Base-by-base conservation (phyloP, 1,284 basidiomycete genomes). In the Boletus semigastroideus region DNA sequence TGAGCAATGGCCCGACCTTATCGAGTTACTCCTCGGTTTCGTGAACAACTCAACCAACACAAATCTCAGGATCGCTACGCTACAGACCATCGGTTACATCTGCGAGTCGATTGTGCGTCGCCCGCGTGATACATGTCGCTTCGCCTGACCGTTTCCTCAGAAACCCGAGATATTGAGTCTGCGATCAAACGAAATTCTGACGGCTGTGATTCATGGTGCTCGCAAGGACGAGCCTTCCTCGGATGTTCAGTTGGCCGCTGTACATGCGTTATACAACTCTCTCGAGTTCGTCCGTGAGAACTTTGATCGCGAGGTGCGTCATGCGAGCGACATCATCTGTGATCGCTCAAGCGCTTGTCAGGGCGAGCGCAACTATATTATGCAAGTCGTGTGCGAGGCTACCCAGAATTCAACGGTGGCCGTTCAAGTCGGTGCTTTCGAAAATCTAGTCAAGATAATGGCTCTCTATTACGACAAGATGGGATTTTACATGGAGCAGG, bases 361-460 rank as follows among this genome's bases (percentile, higher is more conserved):
- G 92, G 96, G 97, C 54, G 96, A 99, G 72, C 86, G 96, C 49
- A 99, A 98, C 75, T 99, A 98, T 76, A 99, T 99, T 73, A 99
- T 99, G 97, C 97, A 99, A 77, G 94, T 99, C 46, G 92, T 99
- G 25, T 99, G 96, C 69, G 97, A 99, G 70, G 97, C 96, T 1
- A 99, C 97, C 1, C 97, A 99, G 72, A 94, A 86, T 60, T 57
- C 79, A 2, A 73, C 85, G 5, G 82, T 89, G 16, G 72, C 82
- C 41, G 94, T 98, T 47, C 94, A 98, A 76, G 87, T 95, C 20
- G 92, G 85, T 36, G 89, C 95, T 1, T 99, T 97, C 67, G 94
- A 98, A 71, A 95, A 92, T 72, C 77, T 99, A 16, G 97, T 99
- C 42, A 84, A 88, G 63, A 96, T 98, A 68, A 99, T 99, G 97